phyloP scores from a whole-genome alignment of 768 basidiomycete genomes.

The Cystobasidium tubakii region DNA sequence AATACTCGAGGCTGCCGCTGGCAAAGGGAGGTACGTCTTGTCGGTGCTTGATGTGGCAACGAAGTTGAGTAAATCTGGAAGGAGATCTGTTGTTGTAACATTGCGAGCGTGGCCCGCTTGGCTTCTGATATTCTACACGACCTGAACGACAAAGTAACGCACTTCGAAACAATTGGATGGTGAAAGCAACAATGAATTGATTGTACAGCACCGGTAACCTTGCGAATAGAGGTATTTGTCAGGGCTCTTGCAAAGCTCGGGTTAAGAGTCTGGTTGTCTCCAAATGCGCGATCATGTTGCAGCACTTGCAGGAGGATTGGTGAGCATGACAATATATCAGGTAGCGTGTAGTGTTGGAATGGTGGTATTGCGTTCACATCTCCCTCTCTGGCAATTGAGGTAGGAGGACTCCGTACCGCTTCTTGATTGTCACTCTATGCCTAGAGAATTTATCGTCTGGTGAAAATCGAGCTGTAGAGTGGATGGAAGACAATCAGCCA shows the following conservation, averaged over 20 bases:
- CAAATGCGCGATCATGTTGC: constrained; percentile 43
- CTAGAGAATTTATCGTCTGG: constrained; percentile 99
- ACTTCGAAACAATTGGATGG: no score
- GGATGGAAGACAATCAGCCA: neutral
- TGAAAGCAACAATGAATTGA: no score
- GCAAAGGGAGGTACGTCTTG: constrained; percentile 48
- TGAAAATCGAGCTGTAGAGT: constrained; percentile 76
- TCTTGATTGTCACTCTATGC: constrained; percentile 94
- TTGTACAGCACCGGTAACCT: no score
- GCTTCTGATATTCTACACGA: no score
- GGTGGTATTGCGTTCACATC: constrained; percentile 55
- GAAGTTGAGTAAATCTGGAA: no score
- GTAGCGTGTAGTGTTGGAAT: neutral
- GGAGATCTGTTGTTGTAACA: no score
- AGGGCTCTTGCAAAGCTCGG: no score
- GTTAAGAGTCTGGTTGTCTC: constrained; percentile 26
- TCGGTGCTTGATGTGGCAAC: neutral
- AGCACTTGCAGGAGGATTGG: neutral
- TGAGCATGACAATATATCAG: neutral
- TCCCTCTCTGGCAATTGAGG: constrained; percentile 87
- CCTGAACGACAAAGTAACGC: no score
- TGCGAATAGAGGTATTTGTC: no score
- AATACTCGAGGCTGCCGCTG: no score
- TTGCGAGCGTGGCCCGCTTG: no score
- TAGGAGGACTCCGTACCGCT: constrained; percentile 77